Conservation (phyloP, 176 grass and related monocot genomes). For the Zizania latifolia region DNA sequence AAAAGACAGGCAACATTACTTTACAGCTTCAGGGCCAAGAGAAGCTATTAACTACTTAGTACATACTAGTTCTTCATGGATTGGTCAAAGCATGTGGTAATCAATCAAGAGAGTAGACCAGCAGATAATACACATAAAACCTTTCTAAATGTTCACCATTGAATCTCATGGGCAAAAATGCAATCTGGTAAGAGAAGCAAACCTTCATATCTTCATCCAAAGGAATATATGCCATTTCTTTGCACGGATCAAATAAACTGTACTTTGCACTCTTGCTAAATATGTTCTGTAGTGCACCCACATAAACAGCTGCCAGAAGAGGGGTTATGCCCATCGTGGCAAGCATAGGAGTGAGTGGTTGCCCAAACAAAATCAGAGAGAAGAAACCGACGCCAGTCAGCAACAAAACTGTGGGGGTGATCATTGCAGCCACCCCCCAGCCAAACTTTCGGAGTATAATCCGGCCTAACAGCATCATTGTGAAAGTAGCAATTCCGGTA, state of each 20-base stretch:
- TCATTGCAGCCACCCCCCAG: slow-evolving; percentile 79
- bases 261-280: slow-evolving; percentile 97
- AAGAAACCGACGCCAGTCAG: slow-evolving; percentile 81
- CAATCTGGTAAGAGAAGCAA: neutral
- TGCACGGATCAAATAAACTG: slow-evolving; percentile 92
- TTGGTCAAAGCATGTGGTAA: neutral
- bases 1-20: neutral
- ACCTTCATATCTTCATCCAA: slow-evolving; percentile 96
- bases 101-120: neutral
- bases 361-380: slow-evolving; percentile 69
- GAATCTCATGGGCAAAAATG: slow-evolving; percentile 9
- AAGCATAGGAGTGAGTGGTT: slow-evolving; percentile 60
- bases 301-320: slow-evolving; percentile 79
- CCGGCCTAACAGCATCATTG: slow-evolving; percentile 79
- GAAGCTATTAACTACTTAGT: neutral
- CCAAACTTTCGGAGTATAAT: slow-evolving; percentile 67
- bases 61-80: neutral
- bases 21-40: neutral
- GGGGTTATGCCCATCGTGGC: slow-evolving; percentile 66
- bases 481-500: slow-evolving; percentile 78
- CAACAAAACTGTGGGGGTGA: slow-evolving; percentile 76
- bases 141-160: neutral
- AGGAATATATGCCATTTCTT: slow-evolving; percentile 96
- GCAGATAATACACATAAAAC: neutral
- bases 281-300: slow-evolving; percentile 84